phyloP scores from a whole-genome alignment of 257 asterid species.

The Cruciata laevipes region DNA sequence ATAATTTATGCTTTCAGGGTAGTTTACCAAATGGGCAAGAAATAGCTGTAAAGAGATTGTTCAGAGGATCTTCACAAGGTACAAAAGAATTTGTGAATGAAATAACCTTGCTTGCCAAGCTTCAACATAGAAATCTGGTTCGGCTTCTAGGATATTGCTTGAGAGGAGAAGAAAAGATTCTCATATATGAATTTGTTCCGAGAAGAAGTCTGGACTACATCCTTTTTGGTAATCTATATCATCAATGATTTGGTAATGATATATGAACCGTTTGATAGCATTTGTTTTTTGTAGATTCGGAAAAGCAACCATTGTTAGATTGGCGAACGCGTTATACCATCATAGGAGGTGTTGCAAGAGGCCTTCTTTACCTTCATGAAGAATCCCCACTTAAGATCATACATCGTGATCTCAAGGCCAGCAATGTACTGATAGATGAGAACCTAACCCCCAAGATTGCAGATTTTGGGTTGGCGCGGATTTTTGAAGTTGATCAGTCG shows the following conservation, averaged over 20 bases:
- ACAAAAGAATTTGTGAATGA: conserved; percentile 24
- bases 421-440: conserved; percentile 20
- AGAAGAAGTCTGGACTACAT: conserved; percentile 23
- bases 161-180: conserved; percentile 21
- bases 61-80: conserved; percentile 19
- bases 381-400: conserved; percentile 21
- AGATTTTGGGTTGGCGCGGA: conserved; percentile 26
- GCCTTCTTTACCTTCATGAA: conserved; percentile 27
- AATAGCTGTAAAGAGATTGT: conserved; percentile 25
- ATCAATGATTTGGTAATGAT: too few relatives aligned
- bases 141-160: conserved; percentile 25
- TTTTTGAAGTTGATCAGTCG: conserved; percentile 13
- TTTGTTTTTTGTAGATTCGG: conserved; percentile 3
- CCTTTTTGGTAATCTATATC: too few relatives aligned
- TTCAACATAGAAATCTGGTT: conserved; percentile 25
- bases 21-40: conserved; percentile 10
- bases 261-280: too few relatives aligned
- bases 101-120: conserved; percentile 20
- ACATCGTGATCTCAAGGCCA: conserved; percentile 26
- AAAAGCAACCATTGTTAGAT: conserved; percentile 9
- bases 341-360: conserved; percentile 20
- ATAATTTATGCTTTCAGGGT: conserved; percentile 12
- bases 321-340: conserved; percentile 25
- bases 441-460: conserved; percentile 26
- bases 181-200: conserved; percentile 25